A percentile compares a stretch with the other conserved stretches of the same genome.
Conservation (phyloP, 2,329 filamentous ascomycete genomes). For the Ciborinia camelliae region DNA sequence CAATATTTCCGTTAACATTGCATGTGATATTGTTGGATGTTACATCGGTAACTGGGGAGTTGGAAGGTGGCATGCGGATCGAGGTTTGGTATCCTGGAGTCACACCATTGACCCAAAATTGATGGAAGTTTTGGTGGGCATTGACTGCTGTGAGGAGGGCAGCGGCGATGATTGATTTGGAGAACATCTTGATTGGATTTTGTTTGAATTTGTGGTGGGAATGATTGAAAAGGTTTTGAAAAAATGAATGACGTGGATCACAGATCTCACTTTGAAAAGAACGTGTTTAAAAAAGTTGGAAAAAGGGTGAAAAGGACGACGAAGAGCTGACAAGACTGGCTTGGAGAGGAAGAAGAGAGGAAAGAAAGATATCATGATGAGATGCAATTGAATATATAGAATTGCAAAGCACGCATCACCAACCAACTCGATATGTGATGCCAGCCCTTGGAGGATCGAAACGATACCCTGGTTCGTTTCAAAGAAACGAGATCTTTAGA, state of each 20-base stretch:
- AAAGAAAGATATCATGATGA: neutral
- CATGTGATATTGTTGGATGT: conserved; percentile 49
- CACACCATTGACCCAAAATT: conserved; percentile 43
- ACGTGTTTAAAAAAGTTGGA: neutral
- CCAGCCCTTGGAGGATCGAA: neutral
- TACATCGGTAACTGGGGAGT: conserved; percentile 49
- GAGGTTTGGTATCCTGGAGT: conserved; percentile 39
- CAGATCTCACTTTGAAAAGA: conserved; percentile 15
- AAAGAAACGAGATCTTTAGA: neutral
- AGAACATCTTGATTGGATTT: conserved; percentile 31
- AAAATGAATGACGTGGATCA: conserved; percentile 25
- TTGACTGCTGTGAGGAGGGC: conserved; percentile 34
- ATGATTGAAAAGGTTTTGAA: conserved; percentile 28
- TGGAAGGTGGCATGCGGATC: conserved; percentile 47
- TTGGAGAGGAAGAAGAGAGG: conserved; percentile 3
- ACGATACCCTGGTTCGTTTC: conserved; percentile 1
- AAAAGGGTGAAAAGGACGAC: neutral
- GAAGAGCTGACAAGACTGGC: conserved; percentile 6
- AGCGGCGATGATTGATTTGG: conserved; percentile 27
- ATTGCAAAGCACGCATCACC: neutral
- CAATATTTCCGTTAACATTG: conserved; percentile 42
- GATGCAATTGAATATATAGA: conserved; percentile 14
- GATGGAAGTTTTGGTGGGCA: conserved; percentile 43
- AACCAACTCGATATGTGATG: neutral
- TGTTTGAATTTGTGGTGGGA: neutral